phyloP scores from a whole-genome alignment of 192 early-diverging fungal species.

The Gamsiella multidivaricata region DNA sequence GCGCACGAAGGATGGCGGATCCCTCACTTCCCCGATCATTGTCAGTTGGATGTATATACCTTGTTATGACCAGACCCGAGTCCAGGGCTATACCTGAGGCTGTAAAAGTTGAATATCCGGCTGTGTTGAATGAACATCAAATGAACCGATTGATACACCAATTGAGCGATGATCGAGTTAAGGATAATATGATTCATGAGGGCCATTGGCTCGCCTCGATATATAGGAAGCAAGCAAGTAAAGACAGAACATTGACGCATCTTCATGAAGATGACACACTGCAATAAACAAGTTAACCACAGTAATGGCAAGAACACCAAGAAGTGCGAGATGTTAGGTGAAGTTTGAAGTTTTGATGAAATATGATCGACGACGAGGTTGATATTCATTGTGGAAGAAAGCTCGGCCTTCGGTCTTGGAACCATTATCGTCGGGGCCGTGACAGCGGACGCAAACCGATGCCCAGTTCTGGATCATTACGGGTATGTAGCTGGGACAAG shows the following conservation, averaged over 20 bases:
- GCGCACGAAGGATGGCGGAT: too few relatives aligned
- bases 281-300: too few relatives aligned
- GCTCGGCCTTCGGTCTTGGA: constrained; percentile 51
- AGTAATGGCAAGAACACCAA: neutral
- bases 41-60: too few relatives aligned
- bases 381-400: constrained; percentile 57
- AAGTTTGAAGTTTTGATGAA: too few relatives aligned
- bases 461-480: constrained; percentile 53
- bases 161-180: constrained; percentile 28
- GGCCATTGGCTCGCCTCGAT: too few relatives aligned
- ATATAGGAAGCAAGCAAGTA: neutral
- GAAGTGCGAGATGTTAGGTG: too few relatives aligned
- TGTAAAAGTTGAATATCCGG: constrained; percentile 50
- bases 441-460: constrained; percentile 51
- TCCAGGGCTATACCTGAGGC: constrained; percentile 46
- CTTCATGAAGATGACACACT: too few relatives aligned
- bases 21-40: too few relatives aligned
- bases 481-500: neutral
- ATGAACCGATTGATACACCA: neutral
- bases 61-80: constrained; percentile 44
- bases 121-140: constrained; percentile 36
- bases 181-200: constrained; percentile 21
- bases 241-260: too few relatives aligned
- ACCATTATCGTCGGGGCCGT: constrained; percentile 45
- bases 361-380: constrained; percentile 27